Conservation (phyloP, 192 early-diverging fungal genomes). For the Ramicandelaber brevisporus region DNA sequence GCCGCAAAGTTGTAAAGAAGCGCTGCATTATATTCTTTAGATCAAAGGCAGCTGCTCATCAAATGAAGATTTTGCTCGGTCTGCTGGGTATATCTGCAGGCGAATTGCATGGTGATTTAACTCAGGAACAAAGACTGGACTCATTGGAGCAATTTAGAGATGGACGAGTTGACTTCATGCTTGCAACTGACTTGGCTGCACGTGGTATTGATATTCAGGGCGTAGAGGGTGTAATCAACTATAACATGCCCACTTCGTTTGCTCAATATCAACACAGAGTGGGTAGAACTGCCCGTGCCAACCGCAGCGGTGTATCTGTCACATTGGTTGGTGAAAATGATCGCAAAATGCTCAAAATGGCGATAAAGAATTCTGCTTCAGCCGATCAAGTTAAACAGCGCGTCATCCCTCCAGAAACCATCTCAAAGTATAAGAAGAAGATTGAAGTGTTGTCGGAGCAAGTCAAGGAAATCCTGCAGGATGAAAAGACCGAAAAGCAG, state of each 20-base stretch:
- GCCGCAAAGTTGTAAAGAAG: conserved; percentile 47
- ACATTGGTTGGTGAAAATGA: conserved; percentile 82
- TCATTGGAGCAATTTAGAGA: conserved; percentile 79
- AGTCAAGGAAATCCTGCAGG: conserved; percentile 33
- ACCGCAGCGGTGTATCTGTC: conserved; percentile 61
- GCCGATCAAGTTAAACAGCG: conserved; percentile 67
- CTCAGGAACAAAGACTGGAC: conserved; percentile 73
- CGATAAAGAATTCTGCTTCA: conserved; percentile 59
- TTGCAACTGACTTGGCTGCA: conserved; percentile 90
- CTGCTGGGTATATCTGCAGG: conserved; percentile 62
- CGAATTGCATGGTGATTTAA: conserved; percentile 87
- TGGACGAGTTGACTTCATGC: conserved; percentile 56
- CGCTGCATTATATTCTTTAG: conserved; percentile 83
- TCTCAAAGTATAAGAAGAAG: conserved; percentile 45
- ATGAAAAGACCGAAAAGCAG: conserved; percentile 60
- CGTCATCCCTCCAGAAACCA: conserved; percentile 51
- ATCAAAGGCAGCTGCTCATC: conserved; percentile 82
- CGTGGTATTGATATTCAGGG: conserved; percentile 94
- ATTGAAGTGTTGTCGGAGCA: conserved; percentile 38
- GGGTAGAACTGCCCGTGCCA: conserved; percentile 88
- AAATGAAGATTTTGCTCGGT: conserved; percentile 95
- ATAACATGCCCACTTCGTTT: conserved; percentile 86
- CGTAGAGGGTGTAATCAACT: conserved; percentile 94
- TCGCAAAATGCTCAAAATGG: conserved; percentile 74
- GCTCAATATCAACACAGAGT: conserved; percentile 84